Evolutionary conservation across 2,329 filamentous ascomycete genomes (phyloP).

Genomic region (Ascochyta koolunga): DNA sequence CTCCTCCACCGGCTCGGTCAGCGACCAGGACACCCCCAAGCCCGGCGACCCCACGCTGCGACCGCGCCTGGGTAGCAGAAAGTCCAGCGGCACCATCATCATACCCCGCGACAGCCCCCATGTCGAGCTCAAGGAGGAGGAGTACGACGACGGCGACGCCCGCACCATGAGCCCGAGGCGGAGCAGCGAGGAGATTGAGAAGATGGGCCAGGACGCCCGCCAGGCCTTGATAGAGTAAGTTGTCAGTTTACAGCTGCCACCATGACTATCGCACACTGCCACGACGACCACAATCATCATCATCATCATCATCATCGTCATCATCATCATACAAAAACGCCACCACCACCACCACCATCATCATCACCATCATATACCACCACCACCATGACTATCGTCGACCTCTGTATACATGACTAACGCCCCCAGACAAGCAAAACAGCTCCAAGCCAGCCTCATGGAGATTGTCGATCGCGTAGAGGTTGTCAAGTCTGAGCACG

Average conservation of each 20-base stretch:
- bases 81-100: constrained; percentile 82
- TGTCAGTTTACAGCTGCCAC: neutral
- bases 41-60: constrained; percentile 59
- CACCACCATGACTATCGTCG: too few species aligned
- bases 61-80: constrained; percentile 73
- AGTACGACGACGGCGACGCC: constrained; percentile 86
- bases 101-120: constrained; percentile 77
- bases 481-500: constrained; percentile 89
- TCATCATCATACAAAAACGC: too few species aligned
- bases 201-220: constrained; percentile 81
- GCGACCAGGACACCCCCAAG: constrained; percentile 41
- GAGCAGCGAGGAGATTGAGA: constrained; percentile 89
- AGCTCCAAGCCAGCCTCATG: constrained; percentile 85
- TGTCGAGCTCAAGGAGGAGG: constrained; percentile 73
- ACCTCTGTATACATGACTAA: constrained; percentile 28
- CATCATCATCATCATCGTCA: too few species aligned
- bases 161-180: constrained; percentile 92
- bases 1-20: constrained; percentile 54
- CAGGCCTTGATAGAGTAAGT: constrained; percentile 65
- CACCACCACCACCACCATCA: too few species aligned
- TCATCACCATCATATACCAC: too few species aligned
- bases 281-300: too few species aligned
- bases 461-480: constrained; percentile 94
- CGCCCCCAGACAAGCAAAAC: constrained; percentile 76
- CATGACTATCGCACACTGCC: too few species aligned